Conservation (phyloP, 768 basidiomycete species). For the Multifurca ochricompacta region DNA sequence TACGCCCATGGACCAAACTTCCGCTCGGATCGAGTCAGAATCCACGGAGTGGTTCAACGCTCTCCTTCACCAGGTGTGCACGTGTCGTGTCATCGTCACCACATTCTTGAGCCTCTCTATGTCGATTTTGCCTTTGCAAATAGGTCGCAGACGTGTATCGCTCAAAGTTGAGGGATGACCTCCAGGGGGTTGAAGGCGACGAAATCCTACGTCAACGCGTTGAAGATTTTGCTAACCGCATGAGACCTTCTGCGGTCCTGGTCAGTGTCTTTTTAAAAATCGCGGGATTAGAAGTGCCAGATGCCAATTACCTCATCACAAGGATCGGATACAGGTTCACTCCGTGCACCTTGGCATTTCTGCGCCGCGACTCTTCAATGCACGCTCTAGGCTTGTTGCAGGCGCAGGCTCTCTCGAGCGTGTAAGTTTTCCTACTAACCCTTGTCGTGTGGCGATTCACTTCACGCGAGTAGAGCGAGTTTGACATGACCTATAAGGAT, state of each 20-base stretch:
- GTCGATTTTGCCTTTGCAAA: background rate
- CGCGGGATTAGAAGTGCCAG: background rate
- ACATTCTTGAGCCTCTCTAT: background rate
- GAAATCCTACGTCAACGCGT: constrained; percentile 74
- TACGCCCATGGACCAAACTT: background rate
- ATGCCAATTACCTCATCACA: constrained; percentile 3
- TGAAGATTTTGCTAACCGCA: constrained; percentile 73
- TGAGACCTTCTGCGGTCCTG: constrained; percentile 61
- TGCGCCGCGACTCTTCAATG: constrained; percentile 72
- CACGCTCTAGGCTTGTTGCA: constrained; percentile 40
- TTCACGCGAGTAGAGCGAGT: constrained; percentile 51
- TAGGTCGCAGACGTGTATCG: constrained; percentile 65
- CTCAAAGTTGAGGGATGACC: constrained; percentile 64
- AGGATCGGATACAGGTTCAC: constrained; percentile 86
- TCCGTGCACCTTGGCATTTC: constrained; percentile 75
- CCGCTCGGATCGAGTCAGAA: constrained; percentile 40
- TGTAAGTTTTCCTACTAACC: background rate
- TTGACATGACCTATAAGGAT: constrained; percentile 81
- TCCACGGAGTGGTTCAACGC: constrained; percentile 90
- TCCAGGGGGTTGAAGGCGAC: constrained; percentile 66
- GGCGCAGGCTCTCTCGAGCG: constrained; percentile 22
- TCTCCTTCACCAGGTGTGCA: constrained; percentile 68
- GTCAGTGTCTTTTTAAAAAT: constrained; percentile 34
- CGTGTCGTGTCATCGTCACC: background rate
- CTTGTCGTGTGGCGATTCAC: constrained; percentile 14